These are phyloP conservation scores for Bauhinia variegata DNA, from an alignment of 306 rosid genomes.

Conservation along the genomic window DNA sequence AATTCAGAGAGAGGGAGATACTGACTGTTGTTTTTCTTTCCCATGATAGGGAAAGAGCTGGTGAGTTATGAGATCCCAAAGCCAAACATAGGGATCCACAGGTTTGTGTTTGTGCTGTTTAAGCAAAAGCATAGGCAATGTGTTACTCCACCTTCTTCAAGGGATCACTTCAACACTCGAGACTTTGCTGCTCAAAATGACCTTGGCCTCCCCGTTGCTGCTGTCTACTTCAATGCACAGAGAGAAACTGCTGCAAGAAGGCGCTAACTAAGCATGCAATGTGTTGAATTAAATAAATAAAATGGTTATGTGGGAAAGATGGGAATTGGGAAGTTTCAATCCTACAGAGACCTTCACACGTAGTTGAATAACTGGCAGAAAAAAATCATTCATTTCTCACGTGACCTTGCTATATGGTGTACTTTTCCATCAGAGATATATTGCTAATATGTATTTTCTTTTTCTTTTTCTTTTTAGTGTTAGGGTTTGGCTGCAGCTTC, in stretches of 20 bases:
- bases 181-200: conserved; percentile 70
- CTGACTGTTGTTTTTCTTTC: background rate
- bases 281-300: conserved; percentile 23
- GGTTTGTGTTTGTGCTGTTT: conserved; percentile 94
- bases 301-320: background rate
- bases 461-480: conserved; percentile 11
- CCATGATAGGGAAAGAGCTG: conserved; percentile 62
- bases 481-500: conserved; percentile 25
- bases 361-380: conserved; percentile 35
- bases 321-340: conserved; percentile 15
- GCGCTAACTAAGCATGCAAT: conserved; percentile 57
- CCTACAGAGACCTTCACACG: conserved; percentile 7
- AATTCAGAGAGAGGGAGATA: background rate
- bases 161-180: conserved; percentile 81
- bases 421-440: conserved; percentile 30
- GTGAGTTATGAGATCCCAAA: conserved; percentile 88
- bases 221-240: conserved; percentile 92
- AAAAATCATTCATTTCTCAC: conserved; percentile 26
- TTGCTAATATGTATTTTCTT: conserved; percentile 19
- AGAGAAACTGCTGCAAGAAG: conserved; percentile 89
- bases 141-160: conserved; percentile 59
- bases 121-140: conserved; percentile 71
- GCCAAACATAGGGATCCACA: conserved; percentile 92
- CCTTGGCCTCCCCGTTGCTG: conserved; percentile 88
- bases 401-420: conserved; percentile 22